Conservation (phyloP, 1,284 basidiomycete genomes). For the Chondrostereum purpureum region DNA sequence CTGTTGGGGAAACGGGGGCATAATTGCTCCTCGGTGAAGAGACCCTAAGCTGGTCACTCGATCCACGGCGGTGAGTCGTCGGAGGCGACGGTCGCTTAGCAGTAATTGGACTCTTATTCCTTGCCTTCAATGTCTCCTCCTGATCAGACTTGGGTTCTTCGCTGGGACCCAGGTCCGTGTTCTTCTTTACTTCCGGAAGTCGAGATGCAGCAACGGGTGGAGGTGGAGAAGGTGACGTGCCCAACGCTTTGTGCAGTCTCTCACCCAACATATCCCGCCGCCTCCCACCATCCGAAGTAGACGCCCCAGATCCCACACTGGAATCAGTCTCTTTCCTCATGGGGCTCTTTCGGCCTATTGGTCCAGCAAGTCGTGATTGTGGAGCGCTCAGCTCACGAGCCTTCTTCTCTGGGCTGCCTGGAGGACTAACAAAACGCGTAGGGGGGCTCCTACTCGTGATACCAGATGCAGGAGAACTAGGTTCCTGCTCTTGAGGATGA, state of each 20-base stretch:
- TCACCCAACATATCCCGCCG: slow-evolving; percentile 32
- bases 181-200: slow-evolving; percentile 7
- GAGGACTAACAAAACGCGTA: slow-evolving; percentile 33
- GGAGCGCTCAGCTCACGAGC: slow-evolving; percentile 7
- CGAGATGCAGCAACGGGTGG: neutral
- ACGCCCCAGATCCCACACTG: slow-evolving; percentile 5
- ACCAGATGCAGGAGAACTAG: slow-evolving; percentile 6
- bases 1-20: too few relatives aligned
- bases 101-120: neutral
- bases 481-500: slow-evolving; percentile 13
- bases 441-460: slow-evolving; percentile 24
- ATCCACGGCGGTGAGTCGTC: too few relatives aligned
- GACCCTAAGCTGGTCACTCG: too few relatives aligned
- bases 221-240: neutral
- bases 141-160: neutral
- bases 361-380: slow-evolving; percentile 6
- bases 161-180: slow-evolving; percentile 6
- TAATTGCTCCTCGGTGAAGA: too few relatives aligned
- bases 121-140: neutral
- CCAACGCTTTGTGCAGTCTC: slow-evolving; percentile 22
- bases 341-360: slow-evolving; percentile 8
- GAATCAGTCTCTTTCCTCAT: slow-evolving; percentile 20
- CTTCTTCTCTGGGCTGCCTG: slow-evolving; percentile 9
- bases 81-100: slow-evolving; percentile 1
- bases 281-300: slow-evolving; percentile 12